Base-by-base conservation (phyloP, 2,329 filamentous ascomycete genomes). In the Ophiognomonia clavigignenti-juglandacearum region DNA sequence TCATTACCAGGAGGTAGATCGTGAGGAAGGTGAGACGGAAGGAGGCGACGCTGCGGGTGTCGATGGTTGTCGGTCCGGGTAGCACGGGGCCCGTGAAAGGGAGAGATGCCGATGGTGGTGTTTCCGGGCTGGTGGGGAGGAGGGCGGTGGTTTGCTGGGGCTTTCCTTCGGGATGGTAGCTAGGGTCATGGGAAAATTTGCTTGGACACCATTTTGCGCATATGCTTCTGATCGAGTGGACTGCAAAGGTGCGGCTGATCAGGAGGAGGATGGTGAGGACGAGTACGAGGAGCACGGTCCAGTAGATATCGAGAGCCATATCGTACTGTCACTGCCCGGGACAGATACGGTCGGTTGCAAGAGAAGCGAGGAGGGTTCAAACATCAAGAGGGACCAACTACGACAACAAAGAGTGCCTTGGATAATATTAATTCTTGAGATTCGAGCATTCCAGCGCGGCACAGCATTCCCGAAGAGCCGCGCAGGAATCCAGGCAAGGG, bases 301-400 rank as follows among this genome's bases (percentile, higher is more conserved):
- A 55, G 45, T 54, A 55, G 20, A 55, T 50, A 32, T 55, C 47
- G 29, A 55, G 42, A 18, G 43, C 27, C 53, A 55, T 55, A 3
- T 20, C 24, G 24, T 26, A 6, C 24, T 10, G 6, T 10, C 24
- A 6, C 24, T 26, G 6, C 6, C 24, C 24, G 10, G 10, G 24
- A 10, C 24, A 26, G 24, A 26, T 26, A 26, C 10, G 24, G 6
- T 26, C 24, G 6, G 6, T 26, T 10, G 24, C 24, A 6, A 10
- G 24, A 26, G n/a, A n/a, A n/a, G n/a, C n/a, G n/a, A n/a, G n/a
- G n/a, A n/a, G n/a, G n/a, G n/a, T n/a, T n/a, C n/a, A n/a, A n/a
- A n/a, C n/a, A n/a, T n/a, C n/a, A n/a, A n/a, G n/a, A n/a, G n/a
- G n/a, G n/a, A n/a, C n/a, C n/a, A n/a, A n/a, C n/a, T n/a, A n/a